Evolutionary conservation across 2,329 filamentous ascomycete species (phyloP), one percentile per base, ranked within the genome.

Genomic region (Sordariomycetes sp.): DNA sequence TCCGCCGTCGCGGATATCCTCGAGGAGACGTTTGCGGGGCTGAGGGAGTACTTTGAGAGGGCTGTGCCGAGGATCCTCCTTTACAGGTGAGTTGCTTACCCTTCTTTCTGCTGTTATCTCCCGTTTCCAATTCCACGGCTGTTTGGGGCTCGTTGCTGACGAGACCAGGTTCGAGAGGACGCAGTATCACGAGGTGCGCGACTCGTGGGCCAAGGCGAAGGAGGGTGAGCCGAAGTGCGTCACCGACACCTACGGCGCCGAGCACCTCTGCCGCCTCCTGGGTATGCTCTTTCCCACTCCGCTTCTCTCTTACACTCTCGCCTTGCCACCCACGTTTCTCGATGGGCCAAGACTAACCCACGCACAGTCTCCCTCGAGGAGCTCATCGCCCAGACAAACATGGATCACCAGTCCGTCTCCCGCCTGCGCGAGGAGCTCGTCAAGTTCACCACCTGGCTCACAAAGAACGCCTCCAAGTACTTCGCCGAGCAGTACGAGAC

Each of bases 11-110:
- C 84, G 56, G 90, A 96, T 64, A 88, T 97, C 51, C 79, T 97
- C 28, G 88, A 95, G 63, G 94, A 99, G 72, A 88, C 95, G 10
- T 77, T 95, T 51, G 81, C 85, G 22, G 94, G 94, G 2, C 74
- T 97, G 56, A 87, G 86, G 61, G 90, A 95, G 70, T 99, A 99
- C 68, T 99, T 99, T 69, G 90, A 97, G 68, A 90, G 89, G 69
- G 84, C 84, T 22, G 78, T 99, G 1, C 89, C 91, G 32, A 86
- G 91, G 57, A 89, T 97, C 59, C 77, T 99, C 10, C 80, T 99
- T 2, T 99, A 99, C 67, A 74, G 79, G 82, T 84, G 71, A 63
- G 72, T 50, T n/a, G 24, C 15, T 13, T n/a, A 28, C 28, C 28
- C 34, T n/a, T 13, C 32, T 35, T 54, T n/a, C 34, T 36, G 13